Conservation (phyloP, 2,329 filamentous ascomycete species). For the Trichoderma citrinoviride region DNA sequence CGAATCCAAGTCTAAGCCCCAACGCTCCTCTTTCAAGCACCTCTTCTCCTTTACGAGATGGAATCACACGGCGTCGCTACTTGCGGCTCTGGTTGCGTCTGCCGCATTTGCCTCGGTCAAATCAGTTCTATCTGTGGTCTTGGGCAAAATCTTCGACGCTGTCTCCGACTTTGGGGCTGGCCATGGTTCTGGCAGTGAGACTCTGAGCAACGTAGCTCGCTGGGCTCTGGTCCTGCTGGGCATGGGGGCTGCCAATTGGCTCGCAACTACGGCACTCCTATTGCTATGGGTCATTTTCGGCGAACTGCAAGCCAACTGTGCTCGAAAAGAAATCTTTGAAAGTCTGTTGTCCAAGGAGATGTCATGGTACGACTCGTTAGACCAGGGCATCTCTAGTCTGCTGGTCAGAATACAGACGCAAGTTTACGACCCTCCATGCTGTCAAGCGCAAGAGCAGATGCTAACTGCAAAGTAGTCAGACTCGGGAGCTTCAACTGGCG, state of each 20-base stretch:
- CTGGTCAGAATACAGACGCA: constrained; percentile 72
- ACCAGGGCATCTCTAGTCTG: constrained; percentile 69
- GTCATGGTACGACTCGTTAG: constrained; percentile 75
- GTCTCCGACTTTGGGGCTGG: constrained; percentile 66
- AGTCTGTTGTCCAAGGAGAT: constrained; percentile 70
- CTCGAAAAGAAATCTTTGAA: constrained; percentile 63
- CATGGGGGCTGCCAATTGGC: constrained; percentile 64
- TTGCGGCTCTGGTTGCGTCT: constrained; percentile 55
- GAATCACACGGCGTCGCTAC: constrained; percentile 55
- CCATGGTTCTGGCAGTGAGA: constrained; percentile 44
- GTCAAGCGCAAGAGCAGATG: neutral
- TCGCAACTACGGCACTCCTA: constrained; percentile 65
- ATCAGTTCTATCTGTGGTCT: constrained; percentile 65
- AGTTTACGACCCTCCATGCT: constrained; percentile 31
- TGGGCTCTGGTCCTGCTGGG: constrained; percentile 62
- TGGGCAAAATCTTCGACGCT: constrained; percentile 71
- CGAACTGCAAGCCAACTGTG: constrained; percentile 70
- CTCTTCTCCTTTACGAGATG: constrained; percentile 73
- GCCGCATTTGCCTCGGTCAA: constrained; percentile 59
- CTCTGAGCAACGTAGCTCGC: constrained; percentile 55
- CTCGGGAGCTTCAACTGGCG: constrained; percentile 75
- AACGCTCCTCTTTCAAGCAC: constrained; percentile 36
- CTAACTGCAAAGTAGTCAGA: constrained; percentile 57
- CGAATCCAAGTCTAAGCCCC: neutral
- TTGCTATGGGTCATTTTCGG: constrained; percentile 73